Evolutionary conservation across 108 stramenopile species (phyloP).

Genomic region (Skeletonema potamos): DNA sequence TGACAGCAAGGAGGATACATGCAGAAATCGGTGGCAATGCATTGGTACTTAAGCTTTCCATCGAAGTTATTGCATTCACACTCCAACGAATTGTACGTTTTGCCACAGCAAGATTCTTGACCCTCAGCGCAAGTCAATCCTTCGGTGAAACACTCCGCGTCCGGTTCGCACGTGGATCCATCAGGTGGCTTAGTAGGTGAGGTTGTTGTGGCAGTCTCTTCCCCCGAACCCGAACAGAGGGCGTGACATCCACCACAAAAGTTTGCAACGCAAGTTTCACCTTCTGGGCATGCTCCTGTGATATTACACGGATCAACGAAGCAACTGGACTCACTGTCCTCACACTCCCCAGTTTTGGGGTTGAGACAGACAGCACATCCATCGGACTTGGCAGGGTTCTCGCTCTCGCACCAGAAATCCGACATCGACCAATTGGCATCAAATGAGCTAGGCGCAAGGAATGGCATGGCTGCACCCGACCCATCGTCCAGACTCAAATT

Average conservation of each 20-base stretch:
- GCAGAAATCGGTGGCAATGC: background rate
- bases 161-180: background rate
- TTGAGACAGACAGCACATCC: background rate
- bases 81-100: background rate
- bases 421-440: background rate
- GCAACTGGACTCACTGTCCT: background rate
- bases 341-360: background rate
- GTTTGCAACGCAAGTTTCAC: slow-evolving; percentile 4
- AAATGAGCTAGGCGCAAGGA: slow-evolving; percentile 13
- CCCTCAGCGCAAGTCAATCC: background rate
- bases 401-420: background rate
- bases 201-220: background rate
- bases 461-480: slow-evolving; percentile 2
- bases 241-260: slow-evolving; percentile 30
- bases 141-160: background rate
- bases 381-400: background rate
- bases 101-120: background rate
- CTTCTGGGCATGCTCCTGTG: background rate
- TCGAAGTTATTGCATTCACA: background rate
- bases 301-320: slow-evolving; percentile 12
- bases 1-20: background rate
- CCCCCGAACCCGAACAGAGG: background rate
- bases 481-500: background rate
- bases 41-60: background rate
- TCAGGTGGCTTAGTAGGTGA: background rate